phyloP scores from a whole-genome alignment of 2,329 filamentous ascomycete genomes.

The Pseudocercospora eumusae region DNA sequence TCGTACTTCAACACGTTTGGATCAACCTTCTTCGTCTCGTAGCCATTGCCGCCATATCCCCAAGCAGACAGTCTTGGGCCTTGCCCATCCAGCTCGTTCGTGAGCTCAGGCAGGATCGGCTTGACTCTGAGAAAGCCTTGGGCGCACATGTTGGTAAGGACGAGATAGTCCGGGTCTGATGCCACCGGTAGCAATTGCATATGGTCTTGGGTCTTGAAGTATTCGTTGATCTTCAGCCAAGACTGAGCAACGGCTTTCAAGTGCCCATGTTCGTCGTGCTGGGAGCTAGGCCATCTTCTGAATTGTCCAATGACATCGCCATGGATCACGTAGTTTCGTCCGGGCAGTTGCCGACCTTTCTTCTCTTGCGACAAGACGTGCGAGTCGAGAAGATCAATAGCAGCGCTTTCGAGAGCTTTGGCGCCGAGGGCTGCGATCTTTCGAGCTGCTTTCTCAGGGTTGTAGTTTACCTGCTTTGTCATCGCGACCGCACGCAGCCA shows the following conservation, averaged over 20 bases:
- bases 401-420: constrained; percentile 48
- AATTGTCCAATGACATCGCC: constrained; percentile 60
- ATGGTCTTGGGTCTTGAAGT: constrained; percentile 42
- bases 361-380: constrained; percentile 62
- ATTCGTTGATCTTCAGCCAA: constrained; percentile 27
- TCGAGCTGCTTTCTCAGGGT: constrained; percentile 42
- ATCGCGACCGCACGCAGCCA: constrained; percentile 51
- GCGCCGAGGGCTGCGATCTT: constrained; percentile 44
- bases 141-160: constrained; percentile 65
- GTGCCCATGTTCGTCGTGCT: constrained; percentile 31
- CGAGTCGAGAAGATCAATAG: constrained; percentile 56
- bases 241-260: constrained; percentile 34
- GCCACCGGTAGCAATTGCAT: constrained; percentile 58
- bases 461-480: constrained; percentile 45
- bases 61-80: constrained; percentile 56
- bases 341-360: constrained; percentile 60
- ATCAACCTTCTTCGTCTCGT: constrained; percentile 68
- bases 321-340: constrained; percentile 64
- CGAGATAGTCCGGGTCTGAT: constrained; percentile 67
- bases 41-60: constrained; percentile 70
- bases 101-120: constrained; percentile 60
- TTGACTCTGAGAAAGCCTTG: constrained; percentile 58
- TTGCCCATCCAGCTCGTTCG: constrained; percentile 49
- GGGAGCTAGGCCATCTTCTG: constrained; percentile 53
- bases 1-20: constrained; percentile 66